phyloP scores from a whole-genome alignment of 2,329 filamentous ascomycete species.

The Penicillium sp. region DNA sequence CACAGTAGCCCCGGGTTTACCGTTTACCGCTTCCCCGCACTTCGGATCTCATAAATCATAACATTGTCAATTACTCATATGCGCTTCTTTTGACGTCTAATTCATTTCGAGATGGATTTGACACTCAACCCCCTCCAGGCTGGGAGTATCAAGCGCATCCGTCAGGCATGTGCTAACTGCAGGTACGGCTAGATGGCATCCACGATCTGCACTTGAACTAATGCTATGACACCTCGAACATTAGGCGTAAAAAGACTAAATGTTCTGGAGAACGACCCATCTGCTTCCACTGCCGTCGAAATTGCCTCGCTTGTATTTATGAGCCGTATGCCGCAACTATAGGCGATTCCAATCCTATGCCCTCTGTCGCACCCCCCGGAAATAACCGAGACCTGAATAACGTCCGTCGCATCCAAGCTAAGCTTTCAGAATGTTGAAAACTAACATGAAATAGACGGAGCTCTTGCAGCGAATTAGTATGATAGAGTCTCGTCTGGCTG shows the following conservation, averaged over 20 bases:
- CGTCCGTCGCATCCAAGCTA: background rate
- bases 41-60: too few species aligned
- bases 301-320: conserved; percentile 24
- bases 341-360: background rate
- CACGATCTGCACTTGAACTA: background rate
- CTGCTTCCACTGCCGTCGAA: conserved; percentile 28
- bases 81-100: background rate
- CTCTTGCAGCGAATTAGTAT: conserved; percentile 21
- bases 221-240: background rate
- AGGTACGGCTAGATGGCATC: conserved; percentile 16
- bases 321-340: conserved; percentile 25
- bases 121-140: conserved; percentile 4
- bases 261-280: conserved; percentile 27
- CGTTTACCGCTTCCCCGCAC: too few species aligned
- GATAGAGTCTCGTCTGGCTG: conserved; percentile 26
- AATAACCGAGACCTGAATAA: background rate
- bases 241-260: conserved; percentile 27
- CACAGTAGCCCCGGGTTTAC: too few species aligned
- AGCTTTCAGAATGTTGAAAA: background rate
- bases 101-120: conserved; percentile 7
- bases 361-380: background rate
- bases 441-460: background rate
- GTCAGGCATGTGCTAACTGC: conserved; percentile 31
- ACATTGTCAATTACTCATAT: too few species aligned
- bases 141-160: conserved; percentile 24